Percentiles rank a stretch among this genome's conserved stretches.
Conservation (phyloP, 495 filamentous ascomycete genomes). For the Corynascus novoguineensis region DNA sequence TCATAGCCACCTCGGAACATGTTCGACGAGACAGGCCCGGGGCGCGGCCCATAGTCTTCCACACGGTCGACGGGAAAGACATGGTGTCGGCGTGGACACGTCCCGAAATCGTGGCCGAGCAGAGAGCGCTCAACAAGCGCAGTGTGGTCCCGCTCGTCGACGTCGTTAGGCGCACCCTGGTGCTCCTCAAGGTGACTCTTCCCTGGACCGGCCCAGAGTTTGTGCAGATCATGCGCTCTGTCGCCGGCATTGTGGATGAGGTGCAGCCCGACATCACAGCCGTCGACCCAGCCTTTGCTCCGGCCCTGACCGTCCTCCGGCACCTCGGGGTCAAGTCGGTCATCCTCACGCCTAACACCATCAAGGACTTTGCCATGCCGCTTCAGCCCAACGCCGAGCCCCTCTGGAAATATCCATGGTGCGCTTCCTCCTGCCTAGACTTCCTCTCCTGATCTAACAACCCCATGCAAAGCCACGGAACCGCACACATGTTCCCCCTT, state of each 20-base stretch:
- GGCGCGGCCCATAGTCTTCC: slow-evolving; percentile 20
- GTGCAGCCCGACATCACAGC: slow-evolving; percentile 42
- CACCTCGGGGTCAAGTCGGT: slow-evolving; percentile 26
- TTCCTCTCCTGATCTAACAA: slow-evolving; percentile 10
- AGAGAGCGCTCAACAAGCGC: background rate
- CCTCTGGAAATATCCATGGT: background rate
- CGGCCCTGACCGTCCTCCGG: slow-evolving; percentile 46
- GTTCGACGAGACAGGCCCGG: slow-evolving; percentile 25
- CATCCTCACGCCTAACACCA: background rate
- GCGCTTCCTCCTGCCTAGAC: background rate
- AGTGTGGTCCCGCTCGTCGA: slow-evolving; percentile 20
- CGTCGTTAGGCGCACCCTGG: slow-evolving; percentile 31
- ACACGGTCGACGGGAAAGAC: slow-evolving; percentile 39
- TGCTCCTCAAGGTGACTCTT: slow-evolving; percentile 19
- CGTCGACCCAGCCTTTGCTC: slow-evolving; percentile 47
- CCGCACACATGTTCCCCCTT: background rate
- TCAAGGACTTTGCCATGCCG: background rate
- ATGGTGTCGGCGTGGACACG: slow-evolving; percentile 32
- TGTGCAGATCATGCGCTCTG: slow-evolving; percentile 41
- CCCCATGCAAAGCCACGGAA: background rate
- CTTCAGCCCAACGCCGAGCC: background rate
- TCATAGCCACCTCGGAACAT: slow-evolving; percentile 17
- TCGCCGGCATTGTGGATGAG: slow-evolving; percentile 38
- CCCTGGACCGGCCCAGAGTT: slow-evolving; percentile 48
- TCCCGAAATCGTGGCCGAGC: slow-evolving; percentile 8